Percentiles rank a stretch among this genome's conserved stretches.
Conservation (phyloP, 495 filamentous ascomycete genomes). For the Darksidea phi region DNA sequence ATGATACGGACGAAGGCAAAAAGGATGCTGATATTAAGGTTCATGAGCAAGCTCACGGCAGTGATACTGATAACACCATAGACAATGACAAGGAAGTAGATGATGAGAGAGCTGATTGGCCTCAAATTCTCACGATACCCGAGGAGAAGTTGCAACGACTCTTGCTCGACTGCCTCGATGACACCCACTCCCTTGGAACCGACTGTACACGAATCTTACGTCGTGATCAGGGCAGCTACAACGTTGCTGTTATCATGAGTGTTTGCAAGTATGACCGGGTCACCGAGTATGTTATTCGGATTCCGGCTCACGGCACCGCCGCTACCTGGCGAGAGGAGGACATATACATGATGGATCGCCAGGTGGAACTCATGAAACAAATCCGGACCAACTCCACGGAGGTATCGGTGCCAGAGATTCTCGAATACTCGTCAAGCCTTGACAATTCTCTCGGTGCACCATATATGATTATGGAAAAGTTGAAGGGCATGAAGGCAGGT, state of each 20-base stretch:
- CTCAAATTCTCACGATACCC: background rate
- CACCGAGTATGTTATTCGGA: background rate
- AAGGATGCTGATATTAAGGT: no score
- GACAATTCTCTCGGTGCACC: constrained; percentile 12
- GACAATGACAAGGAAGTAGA: background rate
- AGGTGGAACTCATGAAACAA: background rate
- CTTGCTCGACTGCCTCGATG: background rate
- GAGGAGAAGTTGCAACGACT: background rate
- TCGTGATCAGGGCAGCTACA: background rate
- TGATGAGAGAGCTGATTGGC: background rate
- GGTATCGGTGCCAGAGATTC: constrained; percentile 18
- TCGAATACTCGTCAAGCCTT: constrained; percentile 1
- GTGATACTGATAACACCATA: background rate
- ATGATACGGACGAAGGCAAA: no score
- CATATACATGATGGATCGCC: background rate
- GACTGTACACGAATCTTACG: background rate
- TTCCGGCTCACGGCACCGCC: background rate
- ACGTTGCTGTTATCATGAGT: background rate
- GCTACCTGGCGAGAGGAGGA: background rate
- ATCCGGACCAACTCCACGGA: background rate
- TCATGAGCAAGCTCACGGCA: no score
- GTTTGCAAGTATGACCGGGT: background rate
- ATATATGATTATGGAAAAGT: constrained; percentile 26
- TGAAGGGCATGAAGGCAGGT: constrained; percentile 5
- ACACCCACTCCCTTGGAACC: background rate